These are phyloP conservation scores for Wickerhamiella vanderwaltii DNA, from an alignment of 805 yeast genomes.

Conservation along the genomic window DNA sequence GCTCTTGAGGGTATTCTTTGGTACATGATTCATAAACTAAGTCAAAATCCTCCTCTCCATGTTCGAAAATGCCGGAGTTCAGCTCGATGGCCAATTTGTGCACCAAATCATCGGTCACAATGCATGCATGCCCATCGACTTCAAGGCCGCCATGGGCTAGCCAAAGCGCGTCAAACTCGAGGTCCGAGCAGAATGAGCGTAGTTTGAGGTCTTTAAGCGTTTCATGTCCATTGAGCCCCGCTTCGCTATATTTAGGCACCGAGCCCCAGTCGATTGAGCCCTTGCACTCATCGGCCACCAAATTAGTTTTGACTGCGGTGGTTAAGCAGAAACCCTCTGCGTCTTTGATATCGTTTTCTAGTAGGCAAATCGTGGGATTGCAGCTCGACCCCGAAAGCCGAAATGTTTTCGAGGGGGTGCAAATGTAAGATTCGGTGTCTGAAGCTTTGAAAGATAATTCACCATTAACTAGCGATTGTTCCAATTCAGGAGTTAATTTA, in stretches of 20 bases:
- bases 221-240: not conserved
- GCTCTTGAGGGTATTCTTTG: not conserved
- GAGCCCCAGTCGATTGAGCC: slow-evolving; percentile 19
- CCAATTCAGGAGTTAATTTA: slow-evolving; percentile 23
- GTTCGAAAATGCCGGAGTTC: slow-evolving; percentile 21
- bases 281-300: not conserved
- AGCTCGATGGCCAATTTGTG: slow-evolving; percentile 21
- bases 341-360: slow-evolving; percentile 1
- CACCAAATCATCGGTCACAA: slow-evolving; percentile 24
- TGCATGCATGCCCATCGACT: slow-evolving; percentile 34
- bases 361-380: slow-evolving; percentile 72
- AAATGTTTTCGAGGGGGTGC: slow-evolving; percentile 18
- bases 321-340: slow-evolving; percentile 1
- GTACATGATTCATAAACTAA: not conserved
- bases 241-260: slow-evolving; percentile 19
- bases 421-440: slow-evolving; percentile 12
- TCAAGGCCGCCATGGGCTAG: slow-evolving; percentile 42
- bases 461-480: slow-evolving; percentile 18
- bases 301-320: slow-evolving; percentile 21
- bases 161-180: slow-evolving; percentile 46
- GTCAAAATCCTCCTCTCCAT: slow-evolving; percentile 4
- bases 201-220: slow-evolving; percentile 1
- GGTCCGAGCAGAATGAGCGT: slow-evolving; percentile 30
- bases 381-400: slow-evolving; percentile 29
- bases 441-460: slow-evolving; percentile 13